A percentile compares a stretch with the other conserved stretches of the same genome.
phyloP scores from a whole-genome alignment of 257 asterid species.

The Solanum chmielewskii region DNA sequence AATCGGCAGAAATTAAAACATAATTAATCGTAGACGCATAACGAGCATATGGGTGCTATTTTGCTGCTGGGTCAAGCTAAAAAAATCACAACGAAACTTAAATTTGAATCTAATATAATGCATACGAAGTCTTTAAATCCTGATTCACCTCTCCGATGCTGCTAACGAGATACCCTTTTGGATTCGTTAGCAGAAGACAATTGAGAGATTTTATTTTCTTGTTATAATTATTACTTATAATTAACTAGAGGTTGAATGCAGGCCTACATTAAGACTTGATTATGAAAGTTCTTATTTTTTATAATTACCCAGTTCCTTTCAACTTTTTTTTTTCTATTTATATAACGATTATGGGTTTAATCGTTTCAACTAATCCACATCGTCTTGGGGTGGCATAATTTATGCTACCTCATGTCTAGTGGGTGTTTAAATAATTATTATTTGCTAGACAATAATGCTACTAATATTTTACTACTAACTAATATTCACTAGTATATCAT shows the following conservation, averaged over 20 bases:
- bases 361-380: neutral
- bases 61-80: no score
- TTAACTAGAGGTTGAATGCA: neutral
- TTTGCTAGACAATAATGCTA: neutral
- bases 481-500: neutral
- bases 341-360: neutral
- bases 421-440: neutral
- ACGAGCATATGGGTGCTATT: no score
- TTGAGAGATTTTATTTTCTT: neutral
- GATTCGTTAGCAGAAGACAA: neutral
- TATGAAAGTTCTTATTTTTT: neutral
- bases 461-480: neutral
- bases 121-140: no score
- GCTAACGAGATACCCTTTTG: neutral
- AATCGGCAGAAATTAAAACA: fast-evolving
- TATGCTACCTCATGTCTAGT: neutral
- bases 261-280: neutral
- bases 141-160: no score
- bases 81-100: fast-evolving
- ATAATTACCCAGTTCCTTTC: neutral
- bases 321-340: neutral
- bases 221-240: neutral
- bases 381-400: neutral
- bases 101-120: neutral
- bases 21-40: no score